Evolutionary conservation across 768 basidiomycete species (phyloP), one percentile per base, ranked within the genome.

Genomic region (Pulveroboletus sp.): DNA sequence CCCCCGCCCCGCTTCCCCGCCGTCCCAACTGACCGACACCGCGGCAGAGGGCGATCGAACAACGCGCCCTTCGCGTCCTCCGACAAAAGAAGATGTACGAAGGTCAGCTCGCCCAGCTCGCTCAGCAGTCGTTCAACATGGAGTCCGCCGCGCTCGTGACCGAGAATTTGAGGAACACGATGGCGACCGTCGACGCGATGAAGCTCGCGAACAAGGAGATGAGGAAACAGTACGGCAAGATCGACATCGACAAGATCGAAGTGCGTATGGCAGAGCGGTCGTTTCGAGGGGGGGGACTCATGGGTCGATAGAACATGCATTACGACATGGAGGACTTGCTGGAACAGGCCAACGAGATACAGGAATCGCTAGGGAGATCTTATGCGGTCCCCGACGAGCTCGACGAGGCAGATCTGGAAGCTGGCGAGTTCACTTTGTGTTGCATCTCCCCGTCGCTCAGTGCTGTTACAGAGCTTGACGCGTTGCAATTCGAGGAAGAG

Each of bases 161-260:
- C n/a, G 96, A 98, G 72, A 98, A 98, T 69, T 70, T 98, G 61
- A 83, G 92, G 56, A 98, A 97, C 67, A 98, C 96, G 61, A 98
- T 99, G 95, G 95, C 92, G 12, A 97, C 96, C 1, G 82, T 98
- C 24, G 92, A 96, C 57, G 96, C 93, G 6, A 97, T 99, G 93
- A 82, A 92, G 65, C 63, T 78, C 16, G 94, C 96, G 16, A 98
- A 97, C 73, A 97, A 94, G 73, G 94, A 97, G 68, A 79, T 99
- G 71, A 82, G 82, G 73, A 93, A 88, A 68, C 94, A 97, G 71
- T 99, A 98, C 64, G 94, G 94, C 20, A 96, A 93, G 75, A 84
- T 98, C 55, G 85, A 99, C 63, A 83, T 99, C 57, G 92, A 95
- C 76, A 94, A 96, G 81, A 97, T 99, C 60, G 96, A 98, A 78